Percentiles rank a stretch among this genome's conserved stretches.
Conservation (phyloP, 495 filamentous ascomycete species). For the Tuber magnatum region DNA sequence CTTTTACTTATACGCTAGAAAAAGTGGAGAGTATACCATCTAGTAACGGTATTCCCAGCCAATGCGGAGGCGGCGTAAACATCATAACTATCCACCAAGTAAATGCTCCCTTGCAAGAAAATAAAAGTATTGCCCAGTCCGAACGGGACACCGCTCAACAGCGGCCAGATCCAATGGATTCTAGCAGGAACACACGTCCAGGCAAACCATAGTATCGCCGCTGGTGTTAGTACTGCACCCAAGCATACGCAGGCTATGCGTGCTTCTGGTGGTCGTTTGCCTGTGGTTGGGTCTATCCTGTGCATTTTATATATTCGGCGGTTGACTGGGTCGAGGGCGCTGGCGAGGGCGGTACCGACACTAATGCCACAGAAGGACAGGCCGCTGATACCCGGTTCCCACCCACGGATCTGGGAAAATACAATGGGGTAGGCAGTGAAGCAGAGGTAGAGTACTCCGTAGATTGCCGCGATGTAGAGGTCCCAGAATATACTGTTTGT, state of each 20-base stretch:
- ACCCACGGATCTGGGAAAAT: conserved; percentile 63
- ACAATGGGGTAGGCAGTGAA: conserved; percentile 82
- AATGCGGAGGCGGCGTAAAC: conserved; percentile 70
- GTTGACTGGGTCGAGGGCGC: conserved; percentile 61
- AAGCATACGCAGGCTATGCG: conserved; percentile 65
- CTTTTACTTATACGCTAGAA: neutral
- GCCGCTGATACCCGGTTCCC: conserved; percentile 64
- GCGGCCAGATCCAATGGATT: conserved; percentile 68
- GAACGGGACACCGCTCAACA: conserved; percentile 71
- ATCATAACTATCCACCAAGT: conserved; percentile 69
- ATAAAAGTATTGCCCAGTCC: conserved; percentile 66
- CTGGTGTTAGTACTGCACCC: conserved; percentile 58
- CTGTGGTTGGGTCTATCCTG: conserved; percentile 60
- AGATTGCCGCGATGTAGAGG: conserved; percentile 57
- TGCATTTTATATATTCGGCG: conserved; percentile 66
- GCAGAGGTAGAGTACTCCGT: conserved; percentile 74
- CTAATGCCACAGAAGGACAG: conserved; percentile 77
- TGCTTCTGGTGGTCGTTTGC: conserved; percentile 62
- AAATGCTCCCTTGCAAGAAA: conserved; percentile 75
- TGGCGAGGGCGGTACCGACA: conserved; percentile 61
- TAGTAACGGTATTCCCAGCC: conserved; percentile 66
- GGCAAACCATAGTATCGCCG: conserved; percentile 69
- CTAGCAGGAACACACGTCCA: conserved; percentile 69
- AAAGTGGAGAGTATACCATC: conserved; percentile 43
- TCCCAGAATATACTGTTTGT: conserved; percentile 65